phyloP scores from a whole-genome alignment of 176 grass and related monocot species.

The Melocanna baccifera region DNA sequence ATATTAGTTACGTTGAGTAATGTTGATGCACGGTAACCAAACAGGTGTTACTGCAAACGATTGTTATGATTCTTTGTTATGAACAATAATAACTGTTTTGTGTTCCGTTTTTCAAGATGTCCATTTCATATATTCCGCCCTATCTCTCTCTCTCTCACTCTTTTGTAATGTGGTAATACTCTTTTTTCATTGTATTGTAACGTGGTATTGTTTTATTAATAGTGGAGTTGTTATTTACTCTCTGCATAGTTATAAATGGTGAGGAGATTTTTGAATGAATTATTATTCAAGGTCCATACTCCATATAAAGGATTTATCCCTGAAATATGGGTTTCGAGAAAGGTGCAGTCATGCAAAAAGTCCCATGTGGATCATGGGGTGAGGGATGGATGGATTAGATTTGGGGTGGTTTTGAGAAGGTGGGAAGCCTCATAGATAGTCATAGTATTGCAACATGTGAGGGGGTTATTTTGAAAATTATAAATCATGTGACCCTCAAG shows the following conservation, averaged over 20 bases:
- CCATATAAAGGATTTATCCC: neutral
- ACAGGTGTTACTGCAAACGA: neutral
- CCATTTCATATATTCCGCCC: neutral
- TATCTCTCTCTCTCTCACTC: neutral
- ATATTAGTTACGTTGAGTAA: neutral
- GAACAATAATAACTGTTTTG: neutral
- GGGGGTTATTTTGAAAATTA: neutral
- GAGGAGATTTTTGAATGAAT: neutral
- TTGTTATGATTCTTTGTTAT: neutral
- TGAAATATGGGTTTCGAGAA: neutral
- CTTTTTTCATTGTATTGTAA: neutral
- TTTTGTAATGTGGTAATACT: neutral
- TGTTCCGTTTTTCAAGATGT: neutral
- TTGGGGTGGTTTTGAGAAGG: neutral
- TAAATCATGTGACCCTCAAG: neutral
- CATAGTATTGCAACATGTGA: neutral
- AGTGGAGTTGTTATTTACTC: neutral
- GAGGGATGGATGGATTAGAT: neutral
- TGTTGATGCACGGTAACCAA: neutral
- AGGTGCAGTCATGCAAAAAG: neutral
- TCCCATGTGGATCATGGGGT: neutral
- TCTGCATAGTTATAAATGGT: neutral
- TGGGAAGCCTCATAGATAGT: neutral
- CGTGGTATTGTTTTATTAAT: neutral
- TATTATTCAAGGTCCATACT: neutral